Base-by-base conservation (phyloP, 2,329 filamentous ascomycete genomes). In the Ascochyta pisi region DNA sequence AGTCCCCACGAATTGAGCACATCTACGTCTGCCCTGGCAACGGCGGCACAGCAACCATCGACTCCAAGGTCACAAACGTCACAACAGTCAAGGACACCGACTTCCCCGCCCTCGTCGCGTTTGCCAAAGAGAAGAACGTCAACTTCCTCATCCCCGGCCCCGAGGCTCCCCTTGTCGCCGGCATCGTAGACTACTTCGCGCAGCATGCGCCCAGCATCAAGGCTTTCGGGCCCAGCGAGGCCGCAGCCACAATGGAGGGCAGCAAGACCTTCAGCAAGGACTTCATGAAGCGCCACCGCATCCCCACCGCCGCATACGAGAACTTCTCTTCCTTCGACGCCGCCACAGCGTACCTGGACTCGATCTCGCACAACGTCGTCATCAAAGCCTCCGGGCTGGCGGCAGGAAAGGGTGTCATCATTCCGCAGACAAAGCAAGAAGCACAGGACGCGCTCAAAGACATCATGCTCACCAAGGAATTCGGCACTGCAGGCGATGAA, bases 201-300 rank as follows among this genome's bases (percentile, higher is more conserved):
- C 77, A 83, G 49, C 76, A 82, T 80, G 75, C 54, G 15, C 43
- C 39, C n/a, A 52, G 67, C 37, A 92, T 96, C 72, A 84, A 86
- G 66, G 89, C 87, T 76, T 98, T 97, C 71, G 95, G 94, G 2
- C 95, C 95, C 5, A 90, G 88, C 54, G 87, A 90, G 78, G 86
- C 86, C 44, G 94, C 95, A 22, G 93, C 95, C 16, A 85, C 86
- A 40, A 91, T 99, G 84, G 95, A 99, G 78, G 95, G 95, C 57
- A 96, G 91, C 79, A 99, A 99, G 82, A 91, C 94, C 10, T 98
- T 96, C 76, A 92, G 91, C 60, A 99, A 99, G 76, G 93, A 98
- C 76, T 98, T 98, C 73, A 99, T 98, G 95, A 89, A 90, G 77
- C 87, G 89, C 63, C 87, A 96, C 78, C 84, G 84, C 68, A 96